Conservation (phyloP, 2,329 filamentous ascomycete species). For the Claviceps citrina region DNA sequence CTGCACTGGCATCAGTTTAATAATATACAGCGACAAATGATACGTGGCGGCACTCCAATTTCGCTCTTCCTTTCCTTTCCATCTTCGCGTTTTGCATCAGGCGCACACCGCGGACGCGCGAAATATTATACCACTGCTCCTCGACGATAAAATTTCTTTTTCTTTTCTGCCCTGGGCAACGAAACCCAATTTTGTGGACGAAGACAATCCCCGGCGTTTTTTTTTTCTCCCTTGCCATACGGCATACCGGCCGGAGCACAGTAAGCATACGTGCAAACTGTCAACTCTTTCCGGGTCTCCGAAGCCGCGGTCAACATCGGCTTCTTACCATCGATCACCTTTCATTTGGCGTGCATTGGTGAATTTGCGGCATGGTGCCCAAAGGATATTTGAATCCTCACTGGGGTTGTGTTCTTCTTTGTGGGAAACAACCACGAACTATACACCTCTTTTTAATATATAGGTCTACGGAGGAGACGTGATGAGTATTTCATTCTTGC, state of each 20-base stretch:
- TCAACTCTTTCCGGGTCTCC: background rate
- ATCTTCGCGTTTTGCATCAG: constrained; percentile 4
- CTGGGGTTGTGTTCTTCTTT: background rate
- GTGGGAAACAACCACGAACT: background rate
- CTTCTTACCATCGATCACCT: background rate
- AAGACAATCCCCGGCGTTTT: constrained; percentile 8
- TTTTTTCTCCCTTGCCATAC: background rate
- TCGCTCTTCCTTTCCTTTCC: background rate
- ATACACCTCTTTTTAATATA: constrained; percentile 6
- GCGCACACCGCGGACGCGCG: constrained; percentile 3
- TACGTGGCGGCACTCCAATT: background rate
- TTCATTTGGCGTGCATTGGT: background rate
- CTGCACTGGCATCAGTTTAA: background rate
- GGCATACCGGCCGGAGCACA: constrained; percentile 4
- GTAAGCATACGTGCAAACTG: background rate
- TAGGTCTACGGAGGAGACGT: constrained; percentile 1
- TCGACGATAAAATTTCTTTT: background rate
- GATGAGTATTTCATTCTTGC: background rate
- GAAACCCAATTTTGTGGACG: constrained; percentile 1
- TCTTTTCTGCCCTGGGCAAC: background rate
- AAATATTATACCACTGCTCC: constrained; percentile 4
- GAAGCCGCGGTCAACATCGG: background rate
- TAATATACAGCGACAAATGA: background rate
- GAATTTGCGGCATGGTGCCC: background rate
- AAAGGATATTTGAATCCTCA: background rate